Percentiles rank a stretch among this genome's conserved stretches.
Conservation (phyloP, 1,139 yeast genomes). For the Diutina pseudorugosa region DNA sequence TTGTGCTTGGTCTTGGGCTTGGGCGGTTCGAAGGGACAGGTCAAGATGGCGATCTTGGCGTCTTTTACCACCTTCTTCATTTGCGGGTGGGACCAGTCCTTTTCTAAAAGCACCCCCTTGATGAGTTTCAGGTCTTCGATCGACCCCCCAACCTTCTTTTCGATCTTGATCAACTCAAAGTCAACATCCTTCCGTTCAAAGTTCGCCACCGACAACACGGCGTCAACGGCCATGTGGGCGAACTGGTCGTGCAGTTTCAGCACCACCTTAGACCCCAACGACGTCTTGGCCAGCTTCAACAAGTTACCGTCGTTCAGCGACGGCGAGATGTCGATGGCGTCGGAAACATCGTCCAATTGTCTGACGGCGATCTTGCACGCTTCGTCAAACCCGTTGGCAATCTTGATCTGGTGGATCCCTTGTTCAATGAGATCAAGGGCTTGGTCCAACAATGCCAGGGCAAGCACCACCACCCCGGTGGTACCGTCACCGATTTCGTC, state of each 20-base stretch:
- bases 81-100: conserved; percentile 96
- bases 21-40: conserved; percentile 99
- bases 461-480: conserved; percentile 95
- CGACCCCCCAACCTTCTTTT: conserved; percentile 93
- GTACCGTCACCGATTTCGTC: conserved; percentile 99
- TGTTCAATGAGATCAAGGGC: conserved; percentile 89
- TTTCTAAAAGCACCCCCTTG: conserved; percentile 86
- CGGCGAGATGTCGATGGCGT: conserved; percentile 39
- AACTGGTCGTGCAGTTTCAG: conserved; percentile 88
- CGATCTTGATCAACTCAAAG: conserved; percentile 89
- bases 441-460: conserved; percentile 89
- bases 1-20: conserved; percentile 98
- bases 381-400: conserved; percentile 95
- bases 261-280: conserved; percentile 91
- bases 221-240: conserved; percentile 95
- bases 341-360: conserved; percentile 67
- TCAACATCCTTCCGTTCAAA: conserved; percentile 89
- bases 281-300: conserved; percentile 86
- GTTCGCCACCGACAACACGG: conserved; percentile 88
- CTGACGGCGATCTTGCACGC: conserved; percentile 86
- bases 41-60: conserved; percentile 85
- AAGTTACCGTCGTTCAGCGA: conserved; percentile 41
- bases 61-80: conserved; percentile 79
- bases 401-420: conserved; percentile 94
- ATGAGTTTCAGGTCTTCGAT: conserved; percentile 76